Evolutionary conservation across 2,329 filamentous ascomycete species (phyloP), one percentile per base, ranked within the genome.

Genomic region (Apiospora sp.): DNA sequence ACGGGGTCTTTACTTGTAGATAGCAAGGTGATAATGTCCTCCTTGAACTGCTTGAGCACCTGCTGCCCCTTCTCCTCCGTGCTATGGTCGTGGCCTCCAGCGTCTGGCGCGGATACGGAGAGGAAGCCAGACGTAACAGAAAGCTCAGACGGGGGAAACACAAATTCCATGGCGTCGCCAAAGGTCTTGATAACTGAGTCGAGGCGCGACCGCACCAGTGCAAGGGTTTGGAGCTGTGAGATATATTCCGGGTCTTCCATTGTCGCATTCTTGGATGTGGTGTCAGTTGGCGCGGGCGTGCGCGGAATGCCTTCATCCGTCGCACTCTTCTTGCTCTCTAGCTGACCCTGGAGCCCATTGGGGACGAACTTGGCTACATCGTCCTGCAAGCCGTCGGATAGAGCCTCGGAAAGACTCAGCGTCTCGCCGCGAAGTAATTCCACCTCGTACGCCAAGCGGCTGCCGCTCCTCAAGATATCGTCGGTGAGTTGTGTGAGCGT

Each of bases 131-230:
- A 96, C 67, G 92, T 90, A 72, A 97, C 90, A 0, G 93, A 96
- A 16, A 95, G 84, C 80, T 98, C 95, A 0, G 94, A 97, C 0
- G 96, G 95, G 0, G 96, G 94, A 69, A 98, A 91, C 0, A 94
- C 93, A 88, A 97, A 98, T 77, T 97, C 93, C 94, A 98, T 98
- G 44, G 96, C 96, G 77, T 97, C 93, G 54, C 95, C 96, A 81
- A 99, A 99, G 0, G 92, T 93, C 81, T 94, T 93, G 79, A 98
- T 95, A 34, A 98, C 95, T 1, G 91, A 89, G 75, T 98, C 95
- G 22, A 99, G 88, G n/a, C 95, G 92, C 1, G 90, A 85, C 69
- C 95, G 93, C 41, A 98, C 94, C 58, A 93, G 88, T 4, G 93
- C 94, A 49, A 99, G 87, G 19, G 93, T 97, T 76, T 94, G 93